phyloP scores from a whole-genome alignment of 202 grass and related monocot genomes.

The Panicum hallii region DNA sequence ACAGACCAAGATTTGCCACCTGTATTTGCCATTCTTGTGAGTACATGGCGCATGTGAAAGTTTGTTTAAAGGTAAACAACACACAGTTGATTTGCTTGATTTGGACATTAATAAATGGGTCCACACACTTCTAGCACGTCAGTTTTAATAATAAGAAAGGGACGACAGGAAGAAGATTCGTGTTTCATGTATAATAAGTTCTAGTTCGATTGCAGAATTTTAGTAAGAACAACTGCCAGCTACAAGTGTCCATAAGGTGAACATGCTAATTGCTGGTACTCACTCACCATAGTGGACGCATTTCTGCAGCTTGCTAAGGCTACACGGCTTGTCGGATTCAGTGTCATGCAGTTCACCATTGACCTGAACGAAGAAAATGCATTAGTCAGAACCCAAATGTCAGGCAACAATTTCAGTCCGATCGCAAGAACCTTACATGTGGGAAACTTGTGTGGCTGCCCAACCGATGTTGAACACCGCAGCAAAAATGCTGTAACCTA shows the following conservation, averaged over 20 bases:
- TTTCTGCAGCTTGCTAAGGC: conserved; percentile 82
- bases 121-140: background rate
- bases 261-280: background rate
- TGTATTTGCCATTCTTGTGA: conserved; percentile 40
- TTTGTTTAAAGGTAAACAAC: background rate
- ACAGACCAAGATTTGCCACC: conserved; percentile 81
- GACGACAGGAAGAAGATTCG: background rate
- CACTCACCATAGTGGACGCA: conserved; percentile 75
- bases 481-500: conserved; percentile 80
- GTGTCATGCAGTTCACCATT: conserved; percentile 88
- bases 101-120: background rate
- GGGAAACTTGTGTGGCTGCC: conserved; percentile 90
- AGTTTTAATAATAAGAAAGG: conserved; percentile 22
- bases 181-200: background rate
- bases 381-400: background rate
- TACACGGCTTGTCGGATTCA: conserved; percentile 74
- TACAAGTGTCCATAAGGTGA: background rate
- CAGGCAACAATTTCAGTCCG: background rate
- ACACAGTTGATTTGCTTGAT: background rate
- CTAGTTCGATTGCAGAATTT: background rate
- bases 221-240: background rate
- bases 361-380: conserved; percentile 51
- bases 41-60: conserved; percentile 33
- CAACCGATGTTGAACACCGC: conserved; percentile 82
- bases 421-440: conserved; percentile 58